Evolutionary conservation across 495 filamentous ascomycete species (phyloP).

Genomic region (Parachaetomium inaequale): DNA sequence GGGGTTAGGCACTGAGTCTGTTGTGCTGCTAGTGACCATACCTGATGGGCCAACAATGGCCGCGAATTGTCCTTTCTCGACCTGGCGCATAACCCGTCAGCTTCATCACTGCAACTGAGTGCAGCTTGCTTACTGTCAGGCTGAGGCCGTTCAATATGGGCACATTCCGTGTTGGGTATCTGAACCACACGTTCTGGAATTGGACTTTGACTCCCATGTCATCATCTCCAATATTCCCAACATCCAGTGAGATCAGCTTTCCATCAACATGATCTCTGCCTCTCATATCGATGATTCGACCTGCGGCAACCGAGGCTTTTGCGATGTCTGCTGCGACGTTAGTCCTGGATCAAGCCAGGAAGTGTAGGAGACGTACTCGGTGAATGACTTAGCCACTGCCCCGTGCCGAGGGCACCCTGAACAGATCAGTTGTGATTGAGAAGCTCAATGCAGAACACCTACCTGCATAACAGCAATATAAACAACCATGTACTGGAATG

Average conservation of each 20-base stretch:
- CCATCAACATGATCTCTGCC: conserved; percentile 26
- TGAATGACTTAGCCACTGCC: conserved; percentile 46
- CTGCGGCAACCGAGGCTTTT: conserved; percentile 54
- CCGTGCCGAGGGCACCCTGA: conserved; percentile 42
- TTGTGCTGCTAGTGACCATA: conserved; percentile 14
- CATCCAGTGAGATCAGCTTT: conserved; percentile 28
- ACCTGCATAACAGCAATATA: conserved; percentile 48
- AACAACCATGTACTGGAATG: conserved; percentile 50
- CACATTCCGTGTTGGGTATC: conserved; percentile 53
- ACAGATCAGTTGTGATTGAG: not conserved
- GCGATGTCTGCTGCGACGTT: conserved; percentile 46
- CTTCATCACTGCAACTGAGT: not conserved
- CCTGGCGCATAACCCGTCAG: conserved; percentile 31
- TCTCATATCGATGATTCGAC: conserved; percentile 51
- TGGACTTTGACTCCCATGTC: conserved; percentile 52
- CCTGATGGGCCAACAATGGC: conserved; percentile 60
- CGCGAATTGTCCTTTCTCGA: conserved; percentile 62
- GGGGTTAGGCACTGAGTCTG: conserved; percentile 15
- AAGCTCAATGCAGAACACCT: conserved; percentile 10
- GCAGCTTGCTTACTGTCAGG: conserved; percentile 39
- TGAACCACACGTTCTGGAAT: conserved; percentile 56
- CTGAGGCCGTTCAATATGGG: conserved; percentile 50
- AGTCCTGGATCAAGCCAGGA: not conserved
- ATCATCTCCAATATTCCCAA: conserved; percentile 34
- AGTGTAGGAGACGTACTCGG: conserved; percentile 39